A percentile compares a stretch with the other conserved stretches of the same genome.
Conservation (phyloP, 2,329 filamentous ascomycete genomes). For the Sarocladiaceae sp. region DNA sequence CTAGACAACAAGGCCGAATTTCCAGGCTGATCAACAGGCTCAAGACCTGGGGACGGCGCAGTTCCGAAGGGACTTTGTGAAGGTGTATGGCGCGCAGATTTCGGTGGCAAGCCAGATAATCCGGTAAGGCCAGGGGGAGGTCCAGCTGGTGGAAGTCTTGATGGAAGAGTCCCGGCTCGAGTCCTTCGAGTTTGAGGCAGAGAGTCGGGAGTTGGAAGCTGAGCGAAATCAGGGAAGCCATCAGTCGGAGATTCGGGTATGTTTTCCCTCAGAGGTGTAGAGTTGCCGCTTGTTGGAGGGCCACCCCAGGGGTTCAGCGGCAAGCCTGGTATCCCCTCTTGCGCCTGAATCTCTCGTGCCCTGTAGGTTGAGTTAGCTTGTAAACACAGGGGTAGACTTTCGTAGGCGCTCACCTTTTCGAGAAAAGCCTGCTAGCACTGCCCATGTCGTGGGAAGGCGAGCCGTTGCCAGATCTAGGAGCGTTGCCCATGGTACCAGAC, state of each 20-base stretch:
- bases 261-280: conserved; percentile 90
- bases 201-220: conserved; percentile 59
- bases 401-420: conserved; percentile 68
- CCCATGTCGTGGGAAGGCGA: conserved; percentile 91
- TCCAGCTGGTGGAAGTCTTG: conserved; percentile 77
- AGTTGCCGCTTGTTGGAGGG: conserved; percentile 92
- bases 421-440: conserved; percentile 69
- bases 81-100: conserved; percentile 78
- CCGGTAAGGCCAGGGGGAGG: conserved; percentile 53
- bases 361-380: conserved; percentile 36
- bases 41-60: conserved; percentile 52
- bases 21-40: conserved; percentile 39
- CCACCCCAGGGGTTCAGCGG: conserved; percentile 81
- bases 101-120: conserved; percentile 55
- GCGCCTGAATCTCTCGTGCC: conserved; percentile 92
- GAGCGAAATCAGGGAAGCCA: conserved; percentile 85
- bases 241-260: conserved; percentile 96
- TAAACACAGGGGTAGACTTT: neutral
- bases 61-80: conserved; percentile 78
- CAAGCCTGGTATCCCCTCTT: conserved; percentile 73
- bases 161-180: conserved; percentile 92
- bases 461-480: conserved; percentile 75
- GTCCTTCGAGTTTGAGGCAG: conserved; percentile 69
- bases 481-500: conserved; percentile 51
- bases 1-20: conserved; percentile 75